Evolutionary conservation across 1,284 basidiomycete genomes (phyloP).

Genomic region (Rhodotorula glutinis): DNA sequence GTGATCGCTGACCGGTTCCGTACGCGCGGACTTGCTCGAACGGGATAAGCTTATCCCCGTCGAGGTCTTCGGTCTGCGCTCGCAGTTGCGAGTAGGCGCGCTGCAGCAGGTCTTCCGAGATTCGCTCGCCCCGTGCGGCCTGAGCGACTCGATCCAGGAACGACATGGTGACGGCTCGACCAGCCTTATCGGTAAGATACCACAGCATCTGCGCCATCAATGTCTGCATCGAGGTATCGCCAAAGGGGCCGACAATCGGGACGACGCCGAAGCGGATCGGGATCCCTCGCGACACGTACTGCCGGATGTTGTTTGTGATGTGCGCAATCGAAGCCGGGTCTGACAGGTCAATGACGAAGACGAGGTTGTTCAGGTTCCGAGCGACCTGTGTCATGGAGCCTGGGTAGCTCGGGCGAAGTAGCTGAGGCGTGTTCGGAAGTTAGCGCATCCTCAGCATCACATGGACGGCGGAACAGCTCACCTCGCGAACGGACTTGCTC

Average conservation of each 20-base stretch:
- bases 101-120: constrained; percentile 41
- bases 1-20: constrained; percentile 38
- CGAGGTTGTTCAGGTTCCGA: constrained; percentile 74
- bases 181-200: constrained; percentile 63
- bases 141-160: constrained; percentile 33
- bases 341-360: constrained; percentile 75
- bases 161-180: constrained; percentile 59
- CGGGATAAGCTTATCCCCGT: constrained; percentile 23
- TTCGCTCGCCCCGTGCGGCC: neutral
- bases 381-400: constrained; percentile 70
- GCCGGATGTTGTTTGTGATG: constrained; percentile 61
- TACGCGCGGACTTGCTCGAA: constrained; percentile 44
- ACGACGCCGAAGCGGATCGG: constrained; percentile 81
- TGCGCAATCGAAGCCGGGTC: constrained; percentile 60
- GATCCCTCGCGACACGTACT: constrained; percentile 66
- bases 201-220: constrained; percentile 71
- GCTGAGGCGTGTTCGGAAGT: constrained; percentile 50
- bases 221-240: constrained; percentile 54
- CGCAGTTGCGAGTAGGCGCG: constrained; percentile 43
- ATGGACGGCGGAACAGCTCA: neutral
- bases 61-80: constrained; percentile 38
- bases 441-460: neutral
- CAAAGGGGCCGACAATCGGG: constrained; percentile 58
- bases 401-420: constrained; percentile 67
- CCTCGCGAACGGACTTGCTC: constrained; percentile 30